phyloP scores from a whole-genome alignment of 2,329 filamentous ascomycete genomes.

The Claviceps purpurea region DNA sequence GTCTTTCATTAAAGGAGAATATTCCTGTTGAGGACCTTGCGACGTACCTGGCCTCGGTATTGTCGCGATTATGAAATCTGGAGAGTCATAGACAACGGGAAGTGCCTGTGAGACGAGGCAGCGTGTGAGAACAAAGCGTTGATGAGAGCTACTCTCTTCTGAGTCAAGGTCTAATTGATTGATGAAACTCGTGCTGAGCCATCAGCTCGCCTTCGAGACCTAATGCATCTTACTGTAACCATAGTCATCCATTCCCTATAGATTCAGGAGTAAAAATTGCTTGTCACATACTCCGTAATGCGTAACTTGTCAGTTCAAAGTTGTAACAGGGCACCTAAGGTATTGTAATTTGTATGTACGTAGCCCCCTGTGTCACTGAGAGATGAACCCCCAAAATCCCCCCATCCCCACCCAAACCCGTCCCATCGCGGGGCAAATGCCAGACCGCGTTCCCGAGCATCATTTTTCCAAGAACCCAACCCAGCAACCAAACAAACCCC shows the following conservation, averaged over 20 bases:
- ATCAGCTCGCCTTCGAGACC: too few species aligned
- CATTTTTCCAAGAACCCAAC: neutral
- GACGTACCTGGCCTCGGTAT: constrained; percentile 28
- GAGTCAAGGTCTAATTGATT: too few species aligned
- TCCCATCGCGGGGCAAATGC: neutral
- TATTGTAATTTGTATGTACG: too few species aligned
- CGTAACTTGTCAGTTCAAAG: too few species aligned
- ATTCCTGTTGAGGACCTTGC: constrained; percentile 34
- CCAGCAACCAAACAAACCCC: neutral
- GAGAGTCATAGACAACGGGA: neutral
- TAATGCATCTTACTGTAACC: too few species aligned
- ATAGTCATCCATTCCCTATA: too few species aligned
- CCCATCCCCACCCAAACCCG: neutral
- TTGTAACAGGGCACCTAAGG: too few species aligned
- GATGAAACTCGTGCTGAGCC: too few species aligned
- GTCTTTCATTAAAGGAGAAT: constrained; percentile 46
- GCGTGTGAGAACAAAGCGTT: neutral
- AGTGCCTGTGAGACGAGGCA: neutral
- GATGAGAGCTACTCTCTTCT: too few species aligned
- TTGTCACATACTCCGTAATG: too few species aligned
- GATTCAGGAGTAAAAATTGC: too few species aligned
- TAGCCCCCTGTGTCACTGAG: too few species aligned
- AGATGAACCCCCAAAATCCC: neutral
- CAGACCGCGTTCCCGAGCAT: neutral
- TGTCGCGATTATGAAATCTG: constrained; percentile 33